Evolutionary conservation across 345 rosid genomes (phyloP), one percentile per base, ranked within the genome.

Genomic region (Murraya paniculata): DNA sequence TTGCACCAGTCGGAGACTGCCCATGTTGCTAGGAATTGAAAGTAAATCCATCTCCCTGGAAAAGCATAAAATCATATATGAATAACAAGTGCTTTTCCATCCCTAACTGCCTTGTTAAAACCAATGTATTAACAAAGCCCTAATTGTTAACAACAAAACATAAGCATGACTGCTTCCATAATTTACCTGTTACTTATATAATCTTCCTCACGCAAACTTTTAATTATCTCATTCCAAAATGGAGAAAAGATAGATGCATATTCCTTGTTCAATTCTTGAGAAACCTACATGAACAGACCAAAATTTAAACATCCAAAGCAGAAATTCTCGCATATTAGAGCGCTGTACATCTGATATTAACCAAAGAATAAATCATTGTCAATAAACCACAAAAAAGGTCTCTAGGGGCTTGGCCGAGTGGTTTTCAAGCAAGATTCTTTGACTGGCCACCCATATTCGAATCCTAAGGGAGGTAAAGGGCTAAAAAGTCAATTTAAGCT

Each of bases 191-290:
- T 91, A 84, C 97, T 91, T 72, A 96, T 88, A 72, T 84, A 96
- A 88, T 96, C 99, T 82, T 96, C 99, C 87, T 96, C 99, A 57
- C 99, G 94, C 83, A 96, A 85, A 83, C 98, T 89, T 82, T 90
- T 94, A 72, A 96, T 91, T 77, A 94, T 96, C 83, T 96, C 99
- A 84, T 96, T 96, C 99, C 99, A 96, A 84, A 96, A 96, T 11
- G 99, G 99, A 83, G 98, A 89, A 92, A 96, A 96, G 81, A 90
- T 78, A 45, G 97, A 92, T 16, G 98, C 99, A 89, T 88, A 78
- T 36, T 87, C 87, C 85, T 92, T 96, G 88, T 87, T 92, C 78
- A 70, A 80, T 78, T 88, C 89, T 78, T 87, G 92, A 76, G 89
- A 79, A 84, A 65, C 98, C 98, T 96, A 89, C 76, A 73, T 48